Evolutionary conservation across 2,329 filamentous ascomycete species (phyloP).

Genomic region (Pyricularia pennisetigena): DNA sequence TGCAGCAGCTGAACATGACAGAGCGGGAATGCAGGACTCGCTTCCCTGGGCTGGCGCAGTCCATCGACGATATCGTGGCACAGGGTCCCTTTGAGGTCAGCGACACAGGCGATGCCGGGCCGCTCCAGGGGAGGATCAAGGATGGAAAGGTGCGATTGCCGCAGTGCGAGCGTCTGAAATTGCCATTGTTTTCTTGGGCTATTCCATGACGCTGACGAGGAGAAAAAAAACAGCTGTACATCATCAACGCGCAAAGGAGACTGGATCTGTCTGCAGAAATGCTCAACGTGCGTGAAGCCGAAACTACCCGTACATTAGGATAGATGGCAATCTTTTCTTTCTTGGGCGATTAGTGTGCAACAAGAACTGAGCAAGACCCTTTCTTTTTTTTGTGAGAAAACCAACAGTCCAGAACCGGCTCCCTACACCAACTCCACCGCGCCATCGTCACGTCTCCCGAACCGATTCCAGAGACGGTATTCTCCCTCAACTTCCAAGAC

Average conservation of each 20-base stretch:
- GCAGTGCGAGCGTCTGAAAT: background rate
- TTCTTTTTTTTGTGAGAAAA: background rate
- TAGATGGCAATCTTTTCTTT: background rate
- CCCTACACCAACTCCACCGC: slow-evolving; percentile 42
- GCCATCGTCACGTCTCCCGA: slow-evolving; percentile 39
- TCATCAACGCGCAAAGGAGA: slow-evolving; percentile 30
- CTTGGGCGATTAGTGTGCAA: background rate
- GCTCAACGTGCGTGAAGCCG: slow-evolving; percentile 21
- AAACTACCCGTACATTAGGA: background rate
- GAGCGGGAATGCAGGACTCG: slow-evolving; percentile 28
- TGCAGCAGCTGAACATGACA: slow-evolving; percentile 27
- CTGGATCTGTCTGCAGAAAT: slow-evolving; percentile 32
- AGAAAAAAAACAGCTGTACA: slow-evolving; percentile 25
- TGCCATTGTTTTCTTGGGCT: background rate
- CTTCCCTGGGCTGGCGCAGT: slow-evolving; percentile 36
- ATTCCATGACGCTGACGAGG: background rate
- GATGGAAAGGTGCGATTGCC: slow-evolving; percentile 24
- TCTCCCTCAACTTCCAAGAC: slow-evolving; percentile 42
- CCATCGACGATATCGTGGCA: slow-evolving; percentile 33
- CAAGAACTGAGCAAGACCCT: background rate
- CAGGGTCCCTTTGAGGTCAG: slow-evolving; percentile 32
- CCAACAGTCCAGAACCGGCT: slow-evolving; percentile 35
- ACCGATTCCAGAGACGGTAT: slow-evolving; percentile 37
- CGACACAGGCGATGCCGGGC: slow-evolving; percentile 26
- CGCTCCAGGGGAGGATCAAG: slow-evolving; percentile 30